These are phyloP conservation scores for Aspergillus kassunensis DNA, from an alignment of 495 filamentous ascomycete species.

Conservation along the genomic window DNA sequence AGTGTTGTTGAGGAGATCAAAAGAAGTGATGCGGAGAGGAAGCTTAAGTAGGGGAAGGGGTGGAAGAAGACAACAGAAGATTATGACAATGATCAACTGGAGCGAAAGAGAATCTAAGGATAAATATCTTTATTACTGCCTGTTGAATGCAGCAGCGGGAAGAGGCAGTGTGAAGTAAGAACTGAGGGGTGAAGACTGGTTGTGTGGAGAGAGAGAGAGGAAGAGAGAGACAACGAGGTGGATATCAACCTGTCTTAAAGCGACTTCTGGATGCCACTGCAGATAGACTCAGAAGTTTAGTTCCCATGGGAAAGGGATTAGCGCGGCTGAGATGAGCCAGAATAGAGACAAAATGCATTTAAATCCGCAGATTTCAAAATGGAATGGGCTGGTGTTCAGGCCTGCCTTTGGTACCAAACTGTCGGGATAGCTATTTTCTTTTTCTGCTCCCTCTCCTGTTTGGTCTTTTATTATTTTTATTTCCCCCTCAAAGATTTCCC, in stretches of 20 bases:
- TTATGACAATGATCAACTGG: neutral
- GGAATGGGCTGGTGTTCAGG: no score
- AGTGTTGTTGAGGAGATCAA: neutral
- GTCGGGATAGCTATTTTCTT: slow-evolving; percentile 10
- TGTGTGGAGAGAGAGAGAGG: neutral
- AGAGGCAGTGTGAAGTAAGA: neutral
- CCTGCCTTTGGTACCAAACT: slow-evolving; percentile 12
- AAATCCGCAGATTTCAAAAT: no score
- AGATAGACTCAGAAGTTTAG: no score
- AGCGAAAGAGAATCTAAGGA: no score
- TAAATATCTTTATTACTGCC: neutral
- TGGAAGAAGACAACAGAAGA: neutral
- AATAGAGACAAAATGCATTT: no score
- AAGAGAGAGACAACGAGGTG: no score
- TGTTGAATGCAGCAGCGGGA: neutral
- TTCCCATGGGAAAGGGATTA: no score
- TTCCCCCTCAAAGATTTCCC: neutral
- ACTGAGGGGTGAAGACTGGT: neutral
- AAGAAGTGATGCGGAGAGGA: neutral
- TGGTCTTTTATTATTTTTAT: neutral
- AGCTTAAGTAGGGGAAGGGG: neutral
- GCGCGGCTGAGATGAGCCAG: no score
- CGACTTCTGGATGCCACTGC: no score
- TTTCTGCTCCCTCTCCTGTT: neutral
- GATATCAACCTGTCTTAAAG: slow-evolving; percentile 16